Conservation (phyloP, 192 early-diverging fungal genomes). For the Radiomyces spectabilis region DNA sequence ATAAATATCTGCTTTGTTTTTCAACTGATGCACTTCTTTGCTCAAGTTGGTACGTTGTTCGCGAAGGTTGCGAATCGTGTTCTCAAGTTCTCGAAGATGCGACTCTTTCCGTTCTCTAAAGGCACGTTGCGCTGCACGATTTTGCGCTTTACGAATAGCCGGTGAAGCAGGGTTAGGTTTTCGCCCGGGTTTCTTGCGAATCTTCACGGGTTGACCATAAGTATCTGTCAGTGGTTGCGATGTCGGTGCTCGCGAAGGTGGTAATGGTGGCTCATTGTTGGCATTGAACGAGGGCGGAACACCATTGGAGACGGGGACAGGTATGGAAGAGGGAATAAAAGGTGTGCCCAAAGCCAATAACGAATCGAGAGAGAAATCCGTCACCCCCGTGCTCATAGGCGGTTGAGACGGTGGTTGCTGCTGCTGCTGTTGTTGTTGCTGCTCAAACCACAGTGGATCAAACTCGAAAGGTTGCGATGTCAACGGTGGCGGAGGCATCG, state of each 20-base stretch:
- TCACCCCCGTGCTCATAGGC: too few relatives aligned
- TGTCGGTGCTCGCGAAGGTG: background rate
- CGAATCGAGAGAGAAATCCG: background rate
- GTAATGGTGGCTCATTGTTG: too few relatives aligned
- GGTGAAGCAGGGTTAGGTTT: conserved; percentile 54
- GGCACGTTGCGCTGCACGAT: conserved; percentile 81
- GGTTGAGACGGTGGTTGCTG: background rate
- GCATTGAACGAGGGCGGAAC: too few relatives aligned
- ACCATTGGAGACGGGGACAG: too few relatives aligned
- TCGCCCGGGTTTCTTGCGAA: conserved; percentile 46
- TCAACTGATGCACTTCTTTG: conserved; percentile 28
- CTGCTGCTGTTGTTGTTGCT: conserved; percentile 7
- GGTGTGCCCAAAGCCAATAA: too few relatives aligned
- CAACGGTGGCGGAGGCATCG: too few relatives aligned
- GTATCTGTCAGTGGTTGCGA: background rate
- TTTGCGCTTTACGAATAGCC: conserved; percentile 63
- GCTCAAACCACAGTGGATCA: too few relatives aligned
- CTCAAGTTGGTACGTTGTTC: conserved; percentile 43
- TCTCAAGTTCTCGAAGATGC: conserved; percentile 70
- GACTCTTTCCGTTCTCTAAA: conserved; percentile 82
- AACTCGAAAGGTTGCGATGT: too few relatives aligned
- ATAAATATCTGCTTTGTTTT: conserved; percentile 26
- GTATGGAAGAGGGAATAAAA: too few relatives aligned
- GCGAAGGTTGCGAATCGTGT: conserved; percentile 57
- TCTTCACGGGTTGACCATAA: conserved; percentile 27